Percentiles rank a stretch among this genome's conserved stretches.
phyloP scores from a whole-genome alignment of 202 grass and related monocot genomes.

The Alloteropsis angusta region DNA sequence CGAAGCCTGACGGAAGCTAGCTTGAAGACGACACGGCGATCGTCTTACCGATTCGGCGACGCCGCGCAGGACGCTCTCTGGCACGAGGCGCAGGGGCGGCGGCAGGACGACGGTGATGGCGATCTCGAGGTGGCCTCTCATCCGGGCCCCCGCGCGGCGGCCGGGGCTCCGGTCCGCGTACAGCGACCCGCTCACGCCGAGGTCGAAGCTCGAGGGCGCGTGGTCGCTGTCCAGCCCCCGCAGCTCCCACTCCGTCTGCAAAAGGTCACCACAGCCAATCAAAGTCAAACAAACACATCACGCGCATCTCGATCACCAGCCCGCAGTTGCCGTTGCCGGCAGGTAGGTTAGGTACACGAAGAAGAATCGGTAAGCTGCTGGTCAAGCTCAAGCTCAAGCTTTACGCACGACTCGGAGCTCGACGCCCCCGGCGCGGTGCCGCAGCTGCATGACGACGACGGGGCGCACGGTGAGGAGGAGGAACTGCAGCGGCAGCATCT shows the following conservation, averaged over 20 bases:
- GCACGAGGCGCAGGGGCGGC: conserved; percentile 41
- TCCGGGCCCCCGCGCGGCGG: conserved; percentile 13
- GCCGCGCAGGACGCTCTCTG: conserved; percentile 40
- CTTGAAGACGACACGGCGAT: no score
- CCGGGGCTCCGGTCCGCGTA: conserved; percentile 35
- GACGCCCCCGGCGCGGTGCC: conserved; percentile 21
- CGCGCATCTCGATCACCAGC: background rate
- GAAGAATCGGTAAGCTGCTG: background rate
- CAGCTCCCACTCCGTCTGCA: conserved; percentile 72
- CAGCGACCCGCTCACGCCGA: conserved; percentile 49
- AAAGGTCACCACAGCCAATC: background rate
- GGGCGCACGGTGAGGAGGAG: conserved; percentile 65
- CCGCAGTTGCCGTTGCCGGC: background rate
- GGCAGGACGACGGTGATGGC: conserved; percentile 45
- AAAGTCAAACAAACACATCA: background rate
- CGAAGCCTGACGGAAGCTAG: background rate
- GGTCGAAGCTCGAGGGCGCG: conserved; percentile 45
- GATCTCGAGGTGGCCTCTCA: conserved; percentile 59
- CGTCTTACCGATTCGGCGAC: conserved; percentile 46
- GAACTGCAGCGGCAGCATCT: conserved; percentile 77
- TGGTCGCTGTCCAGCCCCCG: conserved; percentile 43
- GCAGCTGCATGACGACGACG: conserved; percentile 67
- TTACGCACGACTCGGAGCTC: conserved; percentile 39
- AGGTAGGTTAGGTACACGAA: background rate
- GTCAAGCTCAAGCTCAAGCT: no score